phyloP scores from a whole-genome alignment of 768 basidiomycete species.

The Tremella mesenterica region DNA sequence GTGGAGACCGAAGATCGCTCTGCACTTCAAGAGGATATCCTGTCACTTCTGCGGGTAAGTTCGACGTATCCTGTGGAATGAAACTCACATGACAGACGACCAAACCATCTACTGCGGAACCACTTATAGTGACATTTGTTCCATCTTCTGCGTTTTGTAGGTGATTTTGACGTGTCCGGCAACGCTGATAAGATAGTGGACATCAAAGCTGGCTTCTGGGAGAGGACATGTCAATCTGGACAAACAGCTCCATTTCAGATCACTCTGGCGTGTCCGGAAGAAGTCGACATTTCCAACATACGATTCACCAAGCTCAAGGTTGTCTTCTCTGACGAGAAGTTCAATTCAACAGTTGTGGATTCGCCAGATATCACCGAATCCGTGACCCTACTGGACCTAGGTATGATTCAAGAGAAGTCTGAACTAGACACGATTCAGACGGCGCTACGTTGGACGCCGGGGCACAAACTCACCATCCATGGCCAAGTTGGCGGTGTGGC shows the following conservation, averaged over 20 bases:
- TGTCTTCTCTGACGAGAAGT: slow-evolving; percentile 51
- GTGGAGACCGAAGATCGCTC: slow-evolving; percentile 27
- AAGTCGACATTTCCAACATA: slow-evolving; percentile 52
- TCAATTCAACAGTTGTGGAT: slow-evolving; percentile 53
- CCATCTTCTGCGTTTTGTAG: slow-evolving; percentile 9
- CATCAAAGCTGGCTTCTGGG: slow-evolving; percentile 64
- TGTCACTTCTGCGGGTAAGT: slow-evolving; percentile 62
- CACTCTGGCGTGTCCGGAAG: slow-evolving; percentile 52
- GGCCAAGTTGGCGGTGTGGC: slow-evolving; percentile 54
- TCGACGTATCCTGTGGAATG: not conserved
- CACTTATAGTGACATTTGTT: slow-evolving; percentile 55
- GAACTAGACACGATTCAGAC: slow-evolving; percentile 41
- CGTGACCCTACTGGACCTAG: not conserved
- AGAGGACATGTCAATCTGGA: slow-evolving; percentile 54
- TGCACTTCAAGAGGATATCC: slow-evolving; percentile 59
- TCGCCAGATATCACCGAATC: slow-evolving; percentile 39
- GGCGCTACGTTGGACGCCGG: slow-evolving; percentile 56
- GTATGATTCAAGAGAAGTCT: slow-evolving; percentile 47
- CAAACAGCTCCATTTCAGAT: slow-evolving; percentile 68
- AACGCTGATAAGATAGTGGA: slow-evolving; percentile 50
- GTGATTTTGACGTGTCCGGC: slow-evolving; percentile 50
- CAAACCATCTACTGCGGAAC: slow-evolving; percentile 54
- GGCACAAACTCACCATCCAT: slow-evolving; percentile 53
- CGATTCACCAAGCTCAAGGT: slow-evolving; percentile 58
- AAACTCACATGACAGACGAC: slow-evolving; percentile 53